Percentiles rank a stretch among this genome's conserved stretches.
These are phyloP conservation scores for Colletotrichum sp. DNA, from an alignment of 2,329 filamentous ascomycete genomes.

Conservation along the genomic window DNA sequence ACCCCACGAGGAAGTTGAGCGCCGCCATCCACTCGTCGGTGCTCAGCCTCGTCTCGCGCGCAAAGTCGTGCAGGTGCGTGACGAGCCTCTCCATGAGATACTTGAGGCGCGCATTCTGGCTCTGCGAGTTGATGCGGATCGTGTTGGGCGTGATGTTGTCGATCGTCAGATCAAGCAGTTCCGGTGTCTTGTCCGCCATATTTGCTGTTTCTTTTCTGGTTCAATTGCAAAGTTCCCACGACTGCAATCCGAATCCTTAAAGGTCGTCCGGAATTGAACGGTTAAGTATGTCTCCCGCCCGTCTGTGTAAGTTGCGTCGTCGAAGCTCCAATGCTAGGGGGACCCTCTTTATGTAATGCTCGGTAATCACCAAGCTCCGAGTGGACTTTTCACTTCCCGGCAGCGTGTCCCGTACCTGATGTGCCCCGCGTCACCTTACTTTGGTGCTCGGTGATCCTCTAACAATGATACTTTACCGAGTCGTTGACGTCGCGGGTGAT, in stretches of 20 bases:
- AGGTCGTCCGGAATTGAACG: not conserved
- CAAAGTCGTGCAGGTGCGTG: constrained; percentile 77
- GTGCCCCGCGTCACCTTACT: not conserved
- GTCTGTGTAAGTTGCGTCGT: not conserved
- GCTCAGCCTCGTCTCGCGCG: constrained; percentile 74
- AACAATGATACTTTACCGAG: not conserved
- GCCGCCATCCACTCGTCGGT: constrained; percentile 77
- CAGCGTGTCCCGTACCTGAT: not conserved
- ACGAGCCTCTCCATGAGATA: constrained; percentile 75
- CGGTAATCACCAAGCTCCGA: constrained; percentile 13
- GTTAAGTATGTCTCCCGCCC: not conserved
- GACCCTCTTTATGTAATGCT: constrained; percentile 22
- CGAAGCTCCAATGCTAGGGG: not conserved
- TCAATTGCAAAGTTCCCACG: not conserved
- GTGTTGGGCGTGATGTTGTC: constrained; percentile 80
- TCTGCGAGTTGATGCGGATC: constrained; percentile 72
- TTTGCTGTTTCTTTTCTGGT: not conserved
- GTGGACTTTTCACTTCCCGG: not conserved
- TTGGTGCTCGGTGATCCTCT: not conserved
- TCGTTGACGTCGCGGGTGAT: not conserved
- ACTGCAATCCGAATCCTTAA: not conserved
- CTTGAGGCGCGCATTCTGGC: constrained; percentile 63
- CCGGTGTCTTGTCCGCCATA: constrained; percentile 34
- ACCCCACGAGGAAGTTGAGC: constrained; percentile 69
- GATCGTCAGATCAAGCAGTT: constrained; percentile 70